Evolutionary conservation across 1,284 basidiomycete genomes (phyloP), one percentile per base, ranked within the genome.

Genomic region (Malassezia globosa): DNA sequence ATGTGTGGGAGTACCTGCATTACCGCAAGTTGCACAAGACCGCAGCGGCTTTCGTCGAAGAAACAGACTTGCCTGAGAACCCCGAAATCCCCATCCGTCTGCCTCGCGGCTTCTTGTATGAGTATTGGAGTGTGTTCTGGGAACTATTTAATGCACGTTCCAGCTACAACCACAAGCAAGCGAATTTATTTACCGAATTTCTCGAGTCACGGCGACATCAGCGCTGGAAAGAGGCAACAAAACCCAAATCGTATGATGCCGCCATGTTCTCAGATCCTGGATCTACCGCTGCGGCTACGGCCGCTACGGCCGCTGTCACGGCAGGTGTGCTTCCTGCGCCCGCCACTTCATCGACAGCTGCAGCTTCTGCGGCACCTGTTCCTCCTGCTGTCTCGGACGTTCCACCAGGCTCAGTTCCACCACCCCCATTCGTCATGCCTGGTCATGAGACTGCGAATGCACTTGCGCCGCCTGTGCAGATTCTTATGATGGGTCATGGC

Each of bases 91-190:
- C 68, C 2, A 51, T 69, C 19, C 54, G 54, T 26, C 66, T 65
- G 26, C 63, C 63, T 1, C 60, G 64, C 27, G 68, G 68, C 18
- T 54, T 71, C 4, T 52, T 71, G 5, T 67, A 60, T 47, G 68
- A 71, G 50, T 71, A 71, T 48, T 71, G 68, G 68, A 58, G 59
- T 44, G 62, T 71, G 40, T 71, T 71, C 37, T 71, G 68, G 68
- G 68, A 71, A 37, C 60, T 67, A 16, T 71, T 71, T 47, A 59
- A 61, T 1, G 59, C 66, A 18, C 56, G 66, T 3, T 55, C 57
- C 0, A 64, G 66, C 6, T 56, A 61, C 7, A 62, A 62, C 10
- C 58, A 55, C 37, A 52, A 44, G 14, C 61, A 66, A 26, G 64
- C 66, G 1, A 52, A 55, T 13, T 54, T 60, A 4, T 70, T 65